Base-by-base conservation (phyloP, 2,329 filamentous ascomycete species). In the Cladophialophora carrionii region DNA sequence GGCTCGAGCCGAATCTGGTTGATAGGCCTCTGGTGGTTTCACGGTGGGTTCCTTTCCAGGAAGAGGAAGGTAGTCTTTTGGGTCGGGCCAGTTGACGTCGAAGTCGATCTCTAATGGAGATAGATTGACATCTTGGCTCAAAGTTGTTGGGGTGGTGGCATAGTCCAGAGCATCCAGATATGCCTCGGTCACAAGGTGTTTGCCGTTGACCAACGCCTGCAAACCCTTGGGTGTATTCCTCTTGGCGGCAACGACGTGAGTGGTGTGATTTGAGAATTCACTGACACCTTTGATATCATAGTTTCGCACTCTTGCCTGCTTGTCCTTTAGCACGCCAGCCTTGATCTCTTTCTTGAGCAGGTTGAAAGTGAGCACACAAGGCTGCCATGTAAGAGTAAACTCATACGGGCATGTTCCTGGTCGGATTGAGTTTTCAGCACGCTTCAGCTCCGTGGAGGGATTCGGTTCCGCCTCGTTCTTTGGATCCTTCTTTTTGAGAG, bases 221-320 rank as follows among this genome's bases (percentile, higher is more conserved):
- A 99, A 82, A 0, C 91, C 91, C 70, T 92, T 92, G 0, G 93
- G 85, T 0, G 92, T 94, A 75, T 98, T 99, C 55, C 95, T 85
- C 78, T 96, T 97, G 75, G 88, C 90, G 7, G 91, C 88, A 37
- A 98, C 87, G 10, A 96, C 90, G 76, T 98, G 93, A 0, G 94
- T 96, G 0, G 94, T 97, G 31, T 84, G 79, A 17, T 80, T 83
- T 29, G 84, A 79, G 26, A 92, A 97, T 3, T 92, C 88, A 51
- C 85, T 82, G 14, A 90, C 80, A 14, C 92, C 88, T 76, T 97
- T 98, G 76, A 98, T 88, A 74, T 96, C 95, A n/a, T 96, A 83
- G 52, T 88, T 85, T 74, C 96, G 92, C 20, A 98, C 85, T 60
- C 84, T 84, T 34, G 84, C 79, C 67, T 86, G 86, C 29, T 92